Evolutionary conservation across 371 early-diverging fungal genomes (phyloP).

Genomic region (Nematocida parisii): DNA sequence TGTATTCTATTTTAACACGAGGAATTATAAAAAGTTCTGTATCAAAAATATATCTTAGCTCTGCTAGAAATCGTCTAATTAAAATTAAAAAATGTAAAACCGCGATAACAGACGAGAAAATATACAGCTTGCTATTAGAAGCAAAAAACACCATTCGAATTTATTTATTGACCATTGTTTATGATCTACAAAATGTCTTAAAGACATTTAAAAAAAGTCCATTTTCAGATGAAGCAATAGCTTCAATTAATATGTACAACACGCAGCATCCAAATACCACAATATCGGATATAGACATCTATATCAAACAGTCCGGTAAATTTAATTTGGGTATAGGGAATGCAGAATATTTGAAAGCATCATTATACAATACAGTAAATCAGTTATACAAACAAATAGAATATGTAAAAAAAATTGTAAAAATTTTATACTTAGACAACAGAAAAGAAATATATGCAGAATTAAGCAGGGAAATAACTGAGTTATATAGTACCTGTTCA

Average conservation of each 20-base stretch:
- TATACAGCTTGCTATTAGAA: too few species aligned
- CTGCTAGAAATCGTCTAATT: too few species aligned
- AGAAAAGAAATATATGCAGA: not conserved
- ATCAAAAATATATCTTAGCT: too few species aligned
- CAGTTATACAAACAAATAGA: not conserved
- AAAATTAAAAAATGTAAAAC: too few species aligned
- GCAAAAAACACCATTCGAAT: not conserved
- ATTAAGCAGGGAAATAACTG: too few species aligned
- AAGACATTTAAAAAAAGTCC: not conserved
- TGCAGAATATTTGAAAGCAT: not conserved
- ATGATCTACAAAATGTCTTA: not conserved
- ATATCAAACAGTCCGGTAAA: not conserved
- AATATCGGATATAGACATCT: too few species aligned
- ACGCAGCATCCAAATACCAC: too few species aligned
- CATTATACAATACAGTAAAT: not conserved
- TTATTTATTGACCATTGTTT: not conserved
- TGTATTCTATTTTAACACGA: too few species aligned
- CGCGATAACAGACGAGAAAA: too few species aligned
- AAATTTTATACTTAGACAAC: not conserved
- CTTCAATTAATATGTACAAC: too few species aligned
- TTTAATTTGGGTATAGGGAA: not conserved
- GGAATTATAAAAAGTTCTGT: too few species aligned
- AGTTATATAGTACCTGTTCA: too few species aligned
- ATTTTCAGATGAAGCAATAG: not conserved
- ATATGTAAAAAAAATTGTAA: not conserved